phyloP scores from a whole-genome alignment of 495 filamentous ascomycete species.

The Aspergillus campestris region DNA sequence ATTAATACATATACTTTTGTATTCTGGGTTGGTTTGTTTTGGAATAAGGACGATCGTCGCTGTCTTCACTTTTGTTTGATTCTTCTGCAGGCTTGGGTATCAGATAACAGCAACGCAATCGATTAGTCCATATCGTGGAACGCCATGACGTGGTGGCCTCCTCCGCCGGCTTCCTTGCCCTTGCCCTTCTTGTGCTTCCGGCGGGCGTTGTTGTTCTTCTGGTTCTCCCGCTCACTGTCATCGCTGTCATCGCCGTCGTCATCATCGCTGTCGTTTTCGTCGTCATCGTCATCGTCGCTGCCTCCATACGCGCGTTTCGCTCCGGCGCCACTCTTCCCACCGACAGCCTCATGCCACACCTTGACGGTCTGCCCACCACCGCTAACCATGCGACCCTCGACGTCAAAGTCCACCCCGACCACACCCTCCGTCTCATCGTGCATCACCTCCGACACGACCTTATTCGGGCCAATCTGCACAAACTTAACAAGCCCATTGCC shows the following conservation, averaged over 20 bases:
- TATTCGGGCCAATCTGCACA: constrained; percentile 49
- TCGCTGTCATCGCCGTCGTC: constrained; percentile 36
- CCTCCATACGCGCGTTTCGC: constrained; percentile 32
- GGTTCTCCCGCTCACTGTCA: constrained; percentile 31
- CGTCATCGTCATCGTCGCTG: constrained; percentile 36
- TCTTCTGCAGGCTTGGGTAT: too few species aligned
- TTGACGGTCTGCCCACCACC: constrained; percentile 77
- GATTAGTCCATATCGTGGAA: constrained; percentile 57
- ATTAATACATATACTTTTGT: background rate
- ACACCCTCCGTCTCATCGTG: constrained; percentile 85
- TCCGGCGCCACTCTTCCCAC: constrained; percentile 29
- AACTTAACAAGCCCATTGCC: constrained; percentile 59
- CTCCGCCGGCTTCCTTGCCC: constrained; percentile 37
- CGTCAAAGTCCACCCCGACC: constrained; percentile 70
- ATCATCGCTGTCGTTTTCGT: constrained; percentile 34
- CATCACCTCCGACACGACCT: constrained; percentile 49
- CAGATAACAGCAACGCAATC: too few species aligned
- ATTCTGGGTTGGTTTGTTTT: background rate
- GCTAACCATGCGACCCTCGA: constrained; percentile 73
- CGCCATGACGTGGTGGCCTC: constrained; percentile 50
- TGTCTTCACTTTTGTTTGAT: too few species aligned
- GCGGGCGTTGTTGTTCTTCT: constrained; percentile 29
- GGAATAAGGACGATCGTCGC: background rate
- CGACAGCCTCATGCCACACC: constrained; percentile 63
- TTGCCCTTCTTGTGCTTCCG: constrained; percentile 54